Base-by-base conservation (phyloP, 495 filamentous ascomycete species). In the Aspergillus avenaceus region DNA sequence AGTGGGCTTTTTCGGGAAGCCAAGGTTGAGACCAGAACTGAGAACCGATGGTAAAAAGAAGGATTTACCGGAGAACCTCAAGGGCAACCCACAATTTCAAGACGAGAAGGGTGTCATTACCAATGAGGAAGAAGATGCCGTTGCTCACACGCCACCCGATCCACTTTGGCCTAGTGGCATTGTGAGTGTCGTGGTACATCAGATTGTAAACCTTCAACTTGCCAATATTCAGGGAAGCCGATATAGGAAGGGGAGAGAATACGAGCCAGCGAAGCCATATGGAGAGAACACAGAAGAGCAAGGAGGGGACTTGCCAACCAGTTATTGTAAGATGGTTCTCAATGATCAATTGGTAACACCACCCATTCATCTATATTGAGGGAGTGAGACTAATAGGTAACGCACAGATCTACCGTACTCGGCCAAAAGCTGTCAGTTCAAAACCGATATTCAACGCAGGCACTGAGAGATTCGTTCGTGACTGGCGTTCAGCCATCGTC, bases 401-500 rank as follows among this genome's bases (percentile, higher is more conserved):
- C 5, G 2, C 37, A 0, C 52, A 80, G 77, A 61, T 91, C 42
- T 97, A 96, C 71, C 87, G 90, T 53, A 97, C 92, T 25, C 83
- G 92, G 55, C 76, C 86, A 18, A 97, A 97, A 70, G 90, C 88
- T 22, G 84, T 95, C 11, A 95, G 87, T 54, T 91, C 87, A 38
- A 91, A 91, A 66, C 92, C 92, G 8, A 96, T 97, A 54, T 97
- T 95, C 74, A 95, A 97, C 56, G 91, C 92, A 12, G 92, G 92
- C 28, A 96, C 91, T 5, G 92, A 97, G 62, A 80, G 88, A 2
- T 97, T 97, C 58, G 77, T 97, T n/a, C 84, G 92, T 11, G 92
- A 97, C 64, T 97, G 92, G 92, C 78, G 90, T 40, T 91, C 86
- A 27, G 78, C 82, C 26, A 84, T 96, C 41, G 80, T 96, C 28